Base-by-base conservation (phyloP, 805 yeast genomes). In the Candida railenensis region DNA sequence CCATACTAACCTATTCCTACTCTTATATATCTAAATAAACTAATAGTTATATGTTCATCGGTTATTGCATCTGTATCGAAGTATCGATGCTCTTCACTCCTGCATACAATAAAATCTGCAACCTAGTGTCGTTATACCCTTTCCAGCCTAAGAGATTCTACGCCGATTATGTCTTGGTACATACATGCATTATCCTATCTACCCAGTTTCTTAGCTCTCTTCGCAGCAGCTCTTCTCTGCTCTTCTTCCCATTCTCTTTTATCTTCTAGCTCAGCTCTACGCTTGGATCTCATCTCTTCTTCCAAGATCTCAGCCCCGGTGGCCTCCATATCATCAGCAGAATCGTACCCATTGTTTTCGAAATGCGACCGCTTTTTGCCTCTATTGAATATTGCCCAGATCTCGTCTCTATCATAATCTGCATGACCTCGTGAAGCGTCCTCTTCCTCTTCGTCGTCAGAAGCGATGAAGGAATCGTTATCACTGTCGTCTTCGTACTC, bases 271-370 rank as follows among this genome's bases (percentile, higher is more conserved):
- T 79, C 76, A 0, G 96, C 99, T 45, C 75, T 77, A 42, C 76
- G 75, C 33, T 82, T 72, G 11, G 96, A 85, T 30, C 78, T 58
- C 50, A 71, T 78, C 65, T 92, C 99, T 58, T 92, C 99, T 47
- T 81, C 87, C 37, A 89, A 68, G 20, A 94, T 81, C 52, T 92
- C 97, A 22, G 83, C 83, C 22, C 97, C 97, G 1, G 94, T 85
- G 2, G 97, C 97, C 61, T 92, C 98, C 97, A 94, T 92, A 57
- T 88, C 89, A 48, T 77, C 83, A 25, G 30, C 30, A 28, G 77
- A 78, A 5, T 68, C 68, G 44, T 63, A 62, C 36, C 58, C 63
- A 49, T 78, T 76, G 46, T 78, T 81, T 9, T 16, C 16, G 50
- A 71, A 75, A 37, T 73, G 65, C 0, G 69, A 55, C 39, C 89